These are phyloP conservation scores for Amaranthus cruentus DNA, from an alignment of 148 eudicot genomes.

Conservation along the genomic window DNA sequence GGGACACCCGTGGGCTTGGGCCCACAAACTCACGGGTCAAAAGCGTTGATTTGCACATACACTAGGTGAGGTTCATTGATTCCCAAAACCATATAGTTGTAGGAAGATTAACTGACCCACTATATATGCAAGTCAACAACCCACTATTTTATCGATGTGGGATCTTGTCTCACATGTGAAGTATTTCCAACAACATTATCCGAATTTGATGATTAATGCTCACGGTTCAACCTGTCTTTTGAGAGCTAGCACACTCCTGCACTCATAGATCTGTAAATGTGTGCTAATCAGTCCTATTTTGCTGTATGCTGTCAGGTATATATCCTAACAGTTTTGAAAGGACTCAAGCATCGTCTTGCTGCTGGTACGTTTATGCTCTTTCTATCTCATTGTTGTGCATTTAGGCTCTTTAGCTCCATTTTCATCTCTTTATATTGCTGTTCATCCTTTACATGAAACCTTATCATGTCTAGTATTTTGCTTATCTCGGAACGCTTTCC, in stretches of 20 bases:
- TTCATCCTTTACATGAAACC: neutral
- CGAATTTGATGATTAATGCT: neutral
- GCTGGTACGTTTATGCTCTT: constrained; percentile 53
- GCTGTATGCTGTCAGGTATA: constrained; percentile 52
- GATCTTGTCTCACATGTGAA: too few relatives aligned
- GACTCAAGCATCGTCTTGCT: constrained; percentile 94
- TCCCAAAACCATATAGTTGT: too few relatives aligned
- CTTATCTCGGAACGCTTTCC: neutral
- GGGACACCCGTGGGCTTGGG: too few relatives aligned
- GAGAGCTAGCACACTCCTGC: neutral
- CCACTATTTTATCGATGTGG: too few relatives aligned
- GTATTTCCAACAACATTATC: too few relatives aligned
- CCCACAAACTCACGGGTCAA: too few relatives aligned
- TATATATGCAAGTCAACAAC: too few relatives aligned
- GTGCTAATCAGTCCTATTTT: constrained; percentile 16
- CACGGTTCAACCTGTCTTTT: neutral
- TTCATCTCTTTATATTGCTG: neutral
- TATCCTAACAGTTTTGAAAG: constrained; percentile 80
- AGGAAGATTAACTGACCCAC: too few relatives aligned
- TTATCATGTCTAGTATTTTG: neutral
- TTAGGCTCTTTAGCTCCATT: neutral
- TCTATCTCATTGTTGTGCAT: constrained; percentile 6
- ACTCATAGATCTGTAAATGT: neutral
- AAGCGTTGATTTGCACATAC: too few relatives aligned
- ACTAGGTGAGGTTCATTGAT: too few relatives aligned